phyloP scores from a whole-genome alignment of 2,329 filamentous ascomycete genomes.

The Alternaria rosae region DNA sequence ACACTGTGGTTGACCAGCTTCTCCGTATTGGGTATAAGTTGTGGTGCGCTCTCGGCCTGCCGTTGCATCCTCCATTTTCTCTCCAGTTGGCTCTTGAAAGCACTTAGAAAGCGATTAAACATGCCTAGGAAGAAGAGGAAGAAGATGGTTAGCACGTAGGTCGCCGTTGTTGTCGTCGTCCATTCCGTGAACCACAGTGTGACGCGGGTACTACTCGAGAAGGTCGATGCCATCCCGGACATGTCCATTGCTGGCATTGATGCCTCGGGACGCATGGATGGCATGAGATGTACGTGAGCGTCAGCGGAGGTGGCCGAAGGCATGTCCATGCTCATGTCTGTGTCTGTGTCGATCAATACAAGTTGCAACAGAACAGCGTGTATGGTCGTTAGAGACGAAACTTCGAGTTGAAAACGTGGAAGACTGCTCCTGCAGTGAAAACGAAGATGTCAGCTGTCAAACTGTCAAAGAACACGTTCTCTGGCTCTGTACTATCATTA shows the following conservation, averaged over 20 bases:
- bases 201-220: conserved; percentile 35
- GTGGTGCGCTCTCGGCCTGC: background rate
- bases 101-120: conserved; percentile 42
- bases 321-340: conserved; percentile 11
- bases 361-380: background rate
- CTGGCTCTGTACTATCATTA: background rate
- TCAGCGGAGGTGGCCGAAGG: background rate
- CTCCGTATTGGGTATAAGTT: background rate
- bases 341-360: background rate
- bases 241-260: conserved; percentile 16
- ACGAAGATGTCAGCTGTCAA: background rate
- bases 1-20: background rate
- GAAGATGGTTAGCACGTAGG: conserved; percentile 36
- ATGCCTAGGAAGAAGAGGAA: conserved; percentile 39
- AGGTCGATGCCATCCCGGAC: conserved; percentile 37
- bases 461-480: background rate
- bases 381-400: background rate
- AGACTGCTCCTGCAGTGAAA: background rate
- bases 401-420: background rate
- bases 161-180: conserved; percentile 34
- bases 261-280: background rate
- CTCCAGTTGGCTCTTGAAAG: conserved; percentile 36
- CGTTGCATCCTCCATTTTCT: conserved; percentile 21
- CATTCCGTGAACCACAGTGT: conserved; percentile 40
- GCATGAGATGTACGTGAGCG: background rate